These are phyloP conservation scores for Liquidambar formosana DNA, from an alignment of 164 flowering plant genomes.

Conservation along the genomic window DNA sequence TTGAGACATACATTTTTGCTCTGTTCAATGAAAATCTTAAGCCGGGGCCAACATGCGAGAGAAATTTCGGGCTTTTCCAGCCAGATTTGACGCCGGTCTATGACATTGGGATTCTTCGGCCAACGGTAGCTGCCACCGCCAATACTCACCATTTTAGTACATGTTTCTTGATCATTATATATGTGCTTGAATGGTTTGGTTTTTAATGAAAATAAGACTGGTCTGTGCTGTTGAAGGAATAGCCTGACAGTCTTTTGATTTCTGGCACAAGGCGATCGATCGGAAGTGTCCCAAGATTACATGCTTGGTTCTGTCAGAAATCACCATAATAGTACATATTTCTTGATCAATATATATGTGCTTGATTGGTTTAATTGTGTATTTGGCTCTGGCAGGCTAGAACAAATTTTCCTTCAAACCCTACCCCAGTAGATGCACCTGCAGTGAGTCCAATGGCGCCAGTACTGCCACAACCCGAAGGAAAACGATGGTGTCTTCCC, in stretches of 20 bases:
- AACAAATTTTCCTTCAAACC: slow-evolving; percentile 33
- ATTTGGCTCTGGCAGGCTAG: slow-evolving; percentile 43
- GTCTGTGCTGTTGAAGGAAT: no score
- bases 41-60: slow-evolving; percentile 64
- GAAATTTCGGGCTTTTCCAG: slow-evolving; percentile 65
- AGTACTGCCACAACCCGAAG: background rate
- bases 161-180: background rate
- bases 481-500: slow-evolving; percentile 59
- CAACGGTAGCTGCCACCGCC: slow-evolving; percentile 36
- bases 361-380: slow-evolving; percentile 9
- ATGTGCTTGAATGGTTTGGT: slow-evolving; percentile 7
- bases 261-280: no score
- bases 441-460: slow-evolving; percentile 16
- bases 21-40: slow-evolving; percentile 78
- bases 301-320: no score
- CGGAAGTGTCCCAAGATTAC: no score
- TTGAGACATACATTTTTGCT: slow-evolving; percentile 72
- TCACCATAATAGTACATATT: background rate
- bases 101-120: slow-evolving; percentile 54
- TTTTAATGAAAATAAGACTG: no score
- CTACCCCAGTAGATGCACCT: slow-evolving; percentile 30
- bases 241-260: no score
- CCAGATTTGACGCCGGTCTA: slow-evolving; percentile 67
- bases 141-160: background rate
- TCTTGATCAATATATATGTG: background rate